Evolutionary conservation across 495 filamentous ascomycete species (phyloP), one percentile per base, ranked within the genome.

Genomic region (Lichina pygmaea): DNA sequence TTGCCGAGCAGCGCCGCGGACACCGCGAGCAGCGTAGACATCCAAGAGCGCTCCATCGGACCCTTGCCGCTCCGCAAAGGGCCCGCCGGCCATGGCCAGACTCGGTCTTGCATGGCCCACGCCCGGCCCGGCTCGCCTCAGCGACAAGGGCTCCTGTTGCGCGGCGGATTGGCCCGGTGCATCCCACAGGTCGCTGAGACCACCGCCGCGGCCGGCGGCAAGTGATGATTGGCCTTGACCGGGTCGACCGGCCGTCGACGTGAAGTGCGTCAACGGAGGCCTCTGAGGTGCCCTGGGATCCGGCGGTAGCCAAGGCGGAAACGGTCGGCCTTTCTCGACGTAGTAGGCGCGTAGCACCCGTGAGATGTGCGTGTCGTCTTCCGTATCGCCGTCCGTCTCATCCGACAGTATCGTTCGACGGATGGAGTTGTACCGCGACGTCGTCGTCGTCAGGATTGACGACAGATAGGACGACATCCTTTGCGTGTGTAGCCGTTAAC

Each of bases 291-390:
- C 74, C 53, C 80, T 82, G 6, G 85, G 84, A 52, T 84, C 82
- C 11, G 78, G 80, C 30, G 80, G 84, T 9, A 97, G 78, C 89
- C 89, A 97, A 49, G 64, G 59, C 7, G 89, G 89, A 54, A 83
- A 83, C 0, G 78, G 70, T 12, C 75, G 73, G 50, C 75, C 76
- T 53, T 91, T 91, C 56, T 95, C 89, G 34, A 63, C 72, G 64
- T 97, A 97, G 67, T 95, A 93, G 47, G 74, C 78, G 44, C 89
- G 79, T n/a, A 97, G 74, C 11, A 92, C 86, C 55, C 86, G 79
- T 61, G 81, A 86, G 55, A 97, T 76, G 62, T 93, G 84, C 1
- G 84, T 86, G 64, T 89, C 79, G 62, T 93, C 85, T 62, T 91
- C 84, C 47, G 83, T 89, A 54, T 94, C 86, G 50, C 80, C 81